Percentiles rank a stretch among this genome's conserved stretches.
These are phyloP conservation scores for Trichophyton equinum DNA, from an alignment of 2,329 filamentous ascomycete genomes.

Conservation along the genomic window DNA sequence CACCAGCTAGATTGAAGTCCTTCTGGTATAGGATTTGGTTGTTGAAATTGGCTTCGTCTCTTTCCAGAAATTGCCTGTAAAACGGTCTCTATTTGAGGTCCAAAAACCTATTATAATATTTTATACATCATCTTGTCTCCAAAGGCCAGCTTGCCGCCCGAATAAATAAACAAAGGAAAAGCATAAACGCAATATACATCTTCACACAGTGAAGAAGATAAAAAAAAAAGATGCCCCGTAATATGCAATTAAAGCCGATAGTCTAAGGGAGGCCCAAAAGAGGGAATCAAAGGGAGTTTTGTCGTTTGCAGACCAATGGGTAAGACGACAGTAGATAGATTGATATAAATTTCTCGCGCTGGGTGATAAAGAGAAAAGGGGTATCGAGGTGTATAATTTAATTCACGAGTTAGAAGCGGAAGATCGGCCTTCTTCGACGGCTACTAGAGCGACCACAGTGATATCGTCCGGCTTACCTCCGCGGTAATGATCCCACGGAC, in stretches of 20 bases:
- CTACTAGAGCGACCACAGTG: conserved; percentile 68
- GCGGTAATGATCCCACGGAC: conserved; percentile 72
- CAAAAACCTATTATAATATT: background rate
- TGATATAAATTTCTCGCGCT: background rate
- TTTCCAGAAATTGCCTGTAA: background rate
- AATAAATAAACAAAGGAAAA: background rate
- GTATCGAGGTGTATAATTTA: background rate
- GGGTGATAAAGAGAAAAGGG: background rate
- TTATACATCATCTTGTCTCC: background rate
- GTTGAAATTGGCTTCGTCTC: background rate
- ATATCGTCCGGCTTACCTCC: conserved; percentile 97
- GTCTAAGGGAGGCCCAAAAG: background rate
- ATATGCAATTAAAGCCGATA: background rate
- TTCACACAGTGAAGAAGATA: conserved; percentile 1
- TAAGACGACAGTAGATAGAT: background rate
- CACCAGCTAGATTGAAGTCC: no score
- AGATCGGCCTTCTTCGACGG: conserved; percentile 45
- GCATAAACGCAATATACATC: background rate
- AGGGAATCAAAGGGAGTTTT: background rate
- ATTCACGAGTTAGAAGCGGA: background rate
- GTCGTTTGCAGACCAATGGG: background rate
- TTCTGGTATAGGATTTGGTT: background rate
- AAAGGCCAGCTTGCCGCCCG: background rate
- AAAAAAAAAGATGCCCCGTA: background rate
- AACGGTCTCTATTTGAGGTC: background rate